These are phyloP conservation scores for Monilinia fructicola DNA, from an alignment of 2,329 filamentous ascomycete species.

Conservation along the genomic window DNA sequence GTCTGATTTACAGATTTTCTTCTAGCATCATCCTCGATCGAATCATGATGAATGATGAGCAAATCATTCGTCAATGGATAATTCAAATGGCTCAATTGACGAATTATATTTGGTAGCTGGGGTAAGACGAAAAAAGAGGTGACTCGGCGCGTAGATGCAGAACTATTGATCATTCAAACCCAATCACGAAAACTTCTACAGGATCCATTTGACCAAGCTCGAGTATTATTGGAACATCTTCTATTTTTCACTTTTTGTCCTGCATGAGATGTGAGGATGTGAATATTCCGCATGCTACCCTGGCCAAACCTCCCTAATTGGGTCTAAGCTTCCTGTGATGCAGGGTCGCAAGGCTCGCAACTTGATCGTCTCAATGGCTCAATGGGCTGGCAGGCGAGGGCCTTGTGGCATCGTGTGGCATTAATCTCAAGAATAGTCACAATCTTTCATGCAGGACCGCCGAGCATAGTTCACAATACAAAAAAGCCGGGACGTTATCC, in stretches of 20 bases:
- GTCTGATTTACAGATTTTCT: slow-evolving; percentile 16
- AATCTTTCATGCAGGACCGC: slow-evolving; percentile 36
- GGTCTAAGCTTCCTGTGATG: slow-evolving; percentile 11
- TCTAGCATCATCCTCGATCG: slow-evolving; percentile 8
- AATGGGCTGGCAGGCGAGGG: slow-evolving; percentile 12
- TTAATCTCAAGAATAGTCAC: slow-evolving; percentile 33
- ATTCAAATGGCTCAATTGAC: slow-evolving; percentile 26
- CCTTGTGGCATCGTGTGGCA: slow-evolving; percentile 9
- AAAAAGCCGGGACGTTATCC: slow-evolving; percentile 30
- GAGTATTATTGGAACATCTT: slow-evolving; percentile 27
- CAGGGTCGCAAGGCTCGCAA: slow-evolving; percentile 14
- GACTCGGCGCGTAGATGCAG: slow-evolving; percentile 34
- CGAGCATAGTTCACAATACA: slow-evolving; percentile 37
- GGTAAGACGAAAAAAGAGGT: slow-evolving; percentile 14
- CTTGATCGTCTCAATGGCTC: slow-evolving; percentile 19
- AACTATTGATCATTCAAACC: slow-evolving; percentile 23
- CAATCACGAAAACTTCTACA: slow-evolving; percentile 28
- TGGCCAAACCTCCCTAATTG: slow-evolving; percentile 4
- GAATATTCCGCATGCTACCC: slow-evolving; percentile 15
- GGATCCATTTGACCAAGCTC: slow-evolving; percentile 22
- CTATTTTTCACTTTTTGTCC: slow-evolving; percentile 4
- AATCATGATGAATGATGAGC: slow-evolving; percentile 11
- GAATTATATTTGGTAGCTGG: slow-evolving; percentile 29
- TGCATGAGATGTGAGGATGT: slow-evolving; percentile 5
- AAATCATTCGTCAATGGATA: slow-evolving; percentile 6